Base-by-base conservation (phyloP, 2,329 filamentous ascomycete species). In the Neonectria magnoliae region DNA sequence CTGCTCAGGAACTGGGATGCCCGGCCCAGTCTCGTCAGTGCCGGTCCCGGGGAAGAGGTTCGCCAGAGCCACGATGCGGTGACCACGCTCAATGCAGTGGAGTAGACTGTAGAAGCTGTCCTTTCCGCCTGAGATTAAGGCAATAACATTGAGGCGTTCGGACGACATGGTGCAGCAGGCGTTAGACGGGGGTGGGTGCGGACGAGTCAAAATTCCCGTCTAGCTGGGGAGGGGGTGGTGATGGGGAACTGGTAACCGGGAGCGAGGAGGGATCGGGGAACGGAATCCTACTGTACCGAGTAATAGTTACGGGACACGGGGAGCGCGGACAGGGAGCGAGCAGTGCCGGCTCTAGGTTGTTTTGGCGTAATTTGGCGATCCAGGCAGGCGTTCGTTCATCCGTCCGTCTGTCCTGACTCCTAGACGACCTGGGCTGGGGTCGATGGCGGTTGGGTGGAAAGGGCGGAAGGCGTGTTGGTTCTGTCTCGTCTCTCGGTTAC, bases 41-140 rank as follows among this genome's bases (percentile, higher is more conserved):
- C 63, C 62, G 56, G 68, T 45, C 38, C 64, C 68, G 53, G 72
- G 95, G 76, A 94, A 87, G 60, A 99, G 84, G 79, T 99, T 99
- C 54, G 93, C 96, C 52, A 99, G 83, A 8, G 96, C 96, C 55
- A 98, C 88, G 51, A 99, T 84, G 67, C 87, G 86, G 79, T 98
- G 95, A 25, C 93, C 94, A 77, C 97, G 92, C 64, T 89, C 88
- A 69, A 93, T 84, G 79, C 94, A 98, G 82, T 99, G 96, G 63
- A 98, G 87, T 70, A 97, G 87, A 20, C 93, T 95, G 82, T 92
- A 98, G 79, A 99, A 91, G 69, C 95, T 98, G 82, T 99, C 96
- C 81, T 99, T 99, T 70, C 96, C 96, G 65, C 96, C 96, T 20
- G 96, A 99, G 69, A 99, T 91, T 67, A 99, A 85, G 54, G 93